Evolutionary conservation across 345 rosid species (phyloP), one percentile per base, ranked within the genome.

Genomic region (Gossypium stocksii): DNA sequence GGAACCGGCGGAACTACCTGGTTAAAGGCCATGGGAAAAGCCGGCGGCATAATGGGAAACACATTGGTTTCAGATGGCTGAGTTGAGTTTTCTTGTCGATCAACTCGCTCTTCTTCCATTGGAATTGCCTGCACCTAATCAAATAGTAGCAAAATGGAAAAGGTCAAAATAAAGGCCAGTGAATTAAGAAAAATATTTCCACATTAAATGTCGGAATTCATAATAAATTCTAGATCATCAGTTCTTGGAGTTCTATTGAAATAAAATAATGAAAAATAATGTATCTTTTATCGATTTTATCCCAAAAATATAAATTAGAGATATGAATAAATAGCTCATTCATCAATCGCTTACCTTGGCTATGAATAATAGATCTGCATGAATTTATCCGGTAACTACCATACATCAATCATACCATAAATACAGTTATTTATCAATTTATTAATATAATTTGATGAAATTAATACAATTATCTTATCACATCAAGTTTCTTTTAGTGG

Each of bases 81-180:
- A 53, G 86, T 43, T 79, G 81, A 23, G 73, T 61, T 61, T 43
- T 61, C 44, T 61, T 27, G 45, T 29, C 8, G 44, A 61, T 63
- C 45, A 63, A 72, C 71, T 38, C 67, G 84, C 73, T 87, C 87
- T 63, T 83, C 86, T 68, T 88, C 91, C 84, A 87, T 85, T 6
- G 89, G 83, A 79, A 77, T 76, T 20, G 83, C 81, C 12, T 87
- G 61, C 29, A 92, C 92, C 98, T 94, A 74, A 71, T 7, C 9
- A 57, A 58, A 60, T 16, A 22, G 38, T 4, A 72, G 4, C 19
- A 25, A 48, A 16, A 46, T 20, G 11, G 43, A 61, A 27, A 34
- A 7, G 12, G 1, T 38, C 38, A 56, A 51, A 17, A 29, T 27
- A 53, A 22, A 14, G 38, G 16, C 4, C 8, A 7, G 4, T 20